Base-by-base conservation (phyloP, 106 monocot species). In the Dactylorhiza incarnata region DNA sequence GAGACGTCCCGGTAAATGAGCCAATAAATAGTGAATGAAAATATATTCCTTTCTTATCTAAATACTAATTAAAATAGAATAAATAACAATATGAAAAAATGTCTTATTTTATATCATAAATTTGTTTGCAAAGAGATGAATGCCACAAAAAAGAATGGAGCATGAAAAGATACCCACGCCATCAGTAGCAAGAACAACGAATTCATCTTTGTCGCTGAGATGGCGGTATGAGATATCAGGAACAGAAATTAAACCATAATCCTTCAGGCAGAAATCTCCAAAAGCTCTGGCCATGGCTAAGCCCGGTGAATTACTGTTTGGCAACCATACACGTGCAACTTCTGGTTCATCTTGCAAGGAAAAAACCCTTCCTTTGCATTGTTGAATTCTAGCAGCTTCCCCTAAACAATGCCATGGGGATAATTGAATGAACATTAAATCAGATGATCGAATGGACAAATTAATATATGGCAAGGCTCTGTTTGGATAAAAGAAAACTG, bases 211-310 rank as follows among this genome's bases (percentile, higher is more conserved):
- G 45, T 83, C 84, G 45, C 86, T 90, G 67, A 93, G 81, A 26
- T 13, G 86, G 6, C 82, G 83, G 74, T 93, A 90, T 1, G 90
- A 82, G 61, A 93, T 81, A 51, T 90, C 84, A 20, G 93, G 93
- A 80, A 90, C 79, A 19, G 93, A 90, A 53, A 93, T 93, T 70
- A 93, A 79, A 48, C 93, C 93, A 79, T 82, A 90, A 59, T 90
- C 84, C 67, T 93, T 93, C 37, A 93, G 79, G 61, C 93, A 93
- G 77, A 90, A 90, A 73, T 93, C 93, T 9, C 93, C 93, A 83
- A 93, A 93, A 75, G 93, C 93, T 83, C 93, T 90, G 50, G 90
- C 85, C 93, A 93, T 93, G 14, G 93, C 93, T 49, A 93, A 66
- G 48, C 93, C 93, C 58, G 93, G 93, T 9, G 90, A 87, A 68